Evolutionary conservation across 768 basidiomycete genomes (phyloP), one percentile per base, ranked within the genome.

Genomic region (Boletus pseudopeckii): DNA sequence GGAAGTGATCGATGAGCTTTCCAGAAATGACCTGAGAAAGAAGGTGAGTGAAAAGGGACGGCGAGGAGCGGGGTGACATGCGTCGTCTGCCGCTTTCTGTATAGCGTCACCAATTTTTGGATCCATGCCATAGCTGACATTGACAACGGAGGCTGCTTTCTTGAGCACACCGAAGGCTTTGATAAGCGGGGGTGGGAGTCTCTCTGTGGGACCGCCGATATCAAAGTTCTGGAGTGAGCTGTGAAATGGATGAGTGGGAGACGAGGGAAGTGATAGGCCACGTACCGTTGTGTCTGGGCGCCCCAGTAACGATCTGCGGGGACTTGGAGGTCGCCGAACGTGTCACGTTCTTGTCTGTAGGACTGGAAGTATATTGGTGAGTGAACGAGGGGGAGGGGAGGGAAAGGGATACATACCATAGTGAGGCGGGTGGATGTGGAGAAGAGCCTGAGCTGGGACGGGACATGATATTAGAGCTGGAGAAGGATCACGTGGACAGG

Each of bases 111-210:
- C 91, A 56, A 99, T 71, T 60, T 87, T 92, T 17, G 86, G 81
- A 67, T 97, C 92, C 70, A 99, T 74, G 43, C 97, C 97, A 76
- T 98, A 96, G 49, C 74, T 76, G 45, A 86, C 79, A 69, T 99
- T 98, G 58, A 98, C 92, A 51, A 87, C 75, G 10, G 93, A 86
- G 2, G 96, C 97, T 5, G 97, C 96, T 74, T 97, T 97, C 76
- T 99, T 99, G 68, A 99, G 79, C 9, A 97, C 85, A 64, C 94
- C 97, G 61, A 99, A 99, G 0, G 97, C 97, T 71, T 96, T 92
- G 76, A 99, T 96, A 39, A 99, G 76, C n/a, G 96, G 93, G 14
- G 83, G 84, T 1, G 97, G 97, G 58, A 98, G 83, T 54, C 95
- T 85, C 70, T 99, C 97, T 1, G 92, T 77, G 18, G 90, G 86